Conservation (phyloP, 768 basidiomycete species). For the Boletus barrowsii region DNA sequence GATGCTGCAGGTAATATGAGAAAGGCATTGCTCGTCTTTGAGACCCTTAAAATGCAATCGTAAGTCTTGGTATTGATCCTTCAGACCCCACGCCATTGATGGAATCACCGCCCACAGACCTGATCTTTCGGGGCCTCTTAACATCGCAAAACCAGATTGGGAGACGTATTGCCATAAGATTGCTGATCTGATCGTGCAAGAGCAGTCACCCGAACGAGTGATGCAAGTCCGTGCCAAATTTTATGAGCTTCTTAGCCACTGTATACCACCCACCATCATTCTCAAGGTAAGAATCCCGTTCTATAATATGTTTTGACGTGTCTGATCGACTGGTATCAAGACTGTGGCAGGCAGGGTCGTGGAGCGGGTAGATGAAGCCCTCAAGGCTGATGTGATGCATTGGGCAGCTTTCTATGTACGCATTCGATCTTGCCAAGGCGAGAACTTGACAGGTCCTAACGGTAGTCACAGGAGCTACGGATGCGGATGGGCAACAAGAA, state of each 20-base stretch:
- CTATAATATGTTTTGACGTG: not conserved
- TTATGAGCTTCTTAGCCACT: constrained; percentile 94
- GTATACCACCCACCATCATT: constrained; percentile 90
- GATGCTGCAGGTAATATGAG: constrained; percentile 89
- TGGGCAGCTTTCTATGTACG: constrained; percentile 97
- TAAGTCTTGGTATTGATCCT: constrained; percentile 36
- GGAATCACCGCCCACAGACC: constrained; percentile 45
- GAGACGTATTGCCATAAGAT: constrained; percentile 94
- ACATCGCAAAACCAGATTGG: constrained; percentile 98
- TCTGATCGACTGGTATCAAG: constrained; percentile 39
- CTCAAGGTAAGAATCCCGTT: constrained; percentile 62
- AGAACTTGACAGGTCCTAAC: not conserved
- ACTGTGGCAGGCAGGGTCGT: constrained; percentile 88
- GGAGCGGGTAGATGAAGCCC: constrained; percentile 80
- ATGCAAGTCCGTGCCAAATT: constrained; percentile 92
- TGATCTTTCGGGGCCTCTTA: constrained; percentile 74
- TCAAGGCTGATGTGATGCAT: constrained; percentile 94
- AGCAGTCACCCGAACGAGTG: constrained; percentile 85
- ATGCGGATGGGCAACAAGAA: constrained; percentile 92
- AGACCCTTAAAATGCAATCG: constrained; percentile 97
- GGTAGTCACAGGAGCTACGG: constrained; percentile 71
- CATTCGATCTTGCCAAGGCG: constrained; percentile 3
- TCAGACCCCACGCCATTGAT: not conserved
- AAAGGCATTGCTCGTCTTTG: constrained; percentile 91
- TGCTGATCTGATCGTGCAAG: constrained; percentile 82